Base-by-base conservation (phyloP, 1,139 yeast species). In the Suhomyces kunorum region DNA sequence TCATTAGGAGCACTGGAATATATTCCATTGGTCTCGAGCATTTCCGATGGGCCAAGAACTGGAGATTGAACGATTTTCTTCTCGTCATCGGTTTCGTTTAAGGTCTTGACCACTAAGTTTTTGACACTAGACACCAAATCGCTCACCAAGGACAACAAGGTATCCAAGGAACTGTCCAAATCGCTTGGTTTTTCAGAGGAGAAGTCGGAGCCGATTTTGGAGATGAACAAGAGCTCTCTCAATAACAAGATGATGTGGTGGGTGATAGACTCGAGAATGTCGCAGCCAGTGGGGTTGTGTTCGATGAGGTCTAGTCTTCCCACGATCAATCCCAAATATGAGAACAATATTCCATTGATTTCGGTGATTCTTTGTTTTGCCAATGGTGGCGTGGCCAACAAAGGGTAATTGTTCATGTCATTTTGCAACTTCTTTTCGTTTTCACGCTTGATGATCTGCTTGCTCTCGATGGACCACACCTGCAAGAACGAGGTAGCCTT, bases 301-400 rank as follows among this genome's bases (percentile, higher is more conserved):
- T 85, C 92, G 34, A 84, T 79, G 57, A 85, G 68, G 57, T 85
- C 92, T 49, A 85, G 63, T 52, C 94, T 66, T 8, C 94, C 94
- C 13, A 84, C 70, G 8, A 85, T 76, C 47, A 85, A 55, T 2
- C 89, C 87, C 51, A 89, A 72, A 54, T 88, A 88, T 1, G 81
- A 74, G 48, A 80, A 78, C 27, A 89, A 63, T 1, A 87, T 75
- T 14, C 81, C 81, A 53, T 84, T 79, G 34, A 89, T 81, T 61
- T 88, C 96, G 23, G 82, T 80, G 18, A 90, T 71, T 46, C 96
- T 74, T 43, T 74, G 78, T 43, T 78, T 72, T 1, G 95, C 94
- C 45, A 71, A 66, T 0, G 95, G 96, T 0, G 94, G 82, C 2
- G 63, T 56, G 5, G 61, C 43, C 37, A 84, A 61, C 37, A 71